phyloP scores from a whole-genome alignment of 2,329 filamentous ascomycete genomes.

The Elsinoe batatas region DNA sequence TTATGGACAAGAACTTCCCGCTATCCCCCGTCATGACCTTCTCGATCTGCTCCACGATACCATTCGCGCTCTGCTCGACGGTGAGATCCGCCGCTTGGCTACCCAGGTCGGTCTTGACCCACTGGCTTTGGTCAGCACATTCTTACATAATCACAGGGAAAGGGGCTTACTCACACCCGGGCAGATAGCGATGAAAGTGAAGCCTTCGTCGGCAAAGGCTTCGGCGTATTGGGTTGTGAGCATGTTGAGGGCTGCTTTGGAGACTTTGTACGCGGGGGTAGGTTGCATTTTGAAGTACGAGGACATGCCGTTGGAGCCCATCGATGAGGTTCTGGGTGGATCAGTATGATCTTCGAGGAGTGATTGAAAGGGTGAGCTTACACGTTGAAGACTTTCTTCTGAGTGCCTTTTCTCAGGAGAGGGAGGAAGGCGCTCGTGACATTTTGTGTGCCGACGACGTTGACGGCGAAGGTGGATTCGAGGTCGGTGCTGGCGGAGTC shows the following conservation, averaged over 20 bases:
- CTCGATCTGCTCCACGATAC: conserved; percentile 37
- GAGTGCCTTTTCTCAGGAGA: conserved; percentile 26
- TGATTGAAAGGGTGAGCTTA: conserved; percentile 18
- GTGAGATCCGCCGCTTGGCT: conserved; percentile 33
- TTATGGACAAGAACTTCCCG: conserved; percentile 41
- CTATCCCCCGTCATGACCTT: conserved; percentile 30
- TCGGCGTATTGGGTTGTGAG: conserved; percentile 37
- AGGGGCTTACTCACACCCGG: conserved; percentile 36
- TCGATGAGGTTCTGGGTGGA: conserved; percentile 29
- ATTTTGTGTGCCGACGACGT: conserved; percentile 32
- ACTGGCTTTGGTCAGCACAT: conserved; percentile 26
- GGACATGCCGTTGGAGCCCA: conserved; percentile 33
- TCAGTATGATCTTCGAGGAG: background rate
- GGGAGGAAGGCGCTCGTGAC: conserved; percentile 33
- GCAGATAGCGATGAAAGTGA: conserved; percentile 33
- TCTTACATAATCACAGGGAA: background rate
- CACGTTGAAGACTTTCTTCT: conserved; percentile 39
- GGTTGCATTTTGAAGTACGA: conserved; percentile 19
- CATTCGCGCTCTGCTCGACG: conserved; percentile 31
- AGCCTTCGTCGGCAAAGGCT: conserved; percentile 31
- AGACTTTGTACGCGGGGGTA: conserved; percentile 34
- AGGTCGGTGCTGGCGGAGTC: conserved; percentile 20
- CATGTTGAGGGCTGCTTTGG: conserved; percentile 41
- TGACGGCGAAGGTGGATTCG: conserved; percentile 25
- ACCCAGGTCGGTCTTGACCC: conserved; percentile 39